These are phyloP conservation scores for Globisporangium lucens DNA, from an alignment of 352 stramenopile genomes.

Conservation along the genomic window DNA sequence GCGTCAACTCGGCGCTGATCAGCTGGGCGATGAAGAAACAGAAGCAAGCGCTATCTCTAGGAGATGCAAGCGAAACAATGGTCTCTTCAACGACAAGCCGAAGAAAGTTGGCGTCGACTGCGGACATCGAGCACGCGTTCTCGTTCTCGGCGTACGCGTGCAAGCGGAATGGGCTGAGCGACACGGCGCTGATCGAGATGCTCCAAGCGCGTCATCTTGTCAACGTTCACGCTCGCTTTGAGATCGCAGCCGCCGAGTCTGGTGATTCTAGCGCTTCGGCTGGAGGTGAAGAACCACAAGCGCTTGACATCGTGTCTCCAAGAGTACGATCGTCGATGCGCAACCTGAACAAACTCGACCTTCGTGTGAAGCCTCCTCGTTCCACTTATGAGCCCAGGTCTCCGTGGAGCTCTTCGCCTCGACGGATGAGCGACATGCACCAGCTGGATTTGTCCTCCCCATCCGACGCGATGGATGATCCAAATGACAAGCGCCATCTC, in stretches of 20 bases:
- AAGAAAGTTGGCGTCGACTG: slow-evolving; percentile 43
- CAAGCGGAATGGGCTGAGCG: slow-evolving; percentile 76
- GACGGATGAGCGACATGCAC: slow-evolving; percentile 48
- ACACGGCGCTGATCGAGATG: slow-evolving; percentile 85
- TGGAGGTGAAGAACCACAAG: neutral
- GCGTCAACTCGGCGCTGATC: slow-evolving; percentile 54
- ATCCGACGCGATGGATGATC: neutral
- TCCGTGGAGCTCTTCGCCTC: slow-evolving; percentile 35
- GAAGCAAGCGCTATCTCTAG: neutral
- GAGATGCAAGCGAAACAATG: neutral
- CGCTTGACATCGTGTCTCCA: slow-evolving; percentile 18
- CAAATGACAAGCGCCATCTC: slow-evolving; percentile 18
- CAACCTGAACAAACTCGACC: slow-evolving; percentile 8
- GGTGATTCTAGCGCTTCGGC: neutral
- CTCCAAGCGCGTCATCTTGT: slow-evolving; percentile 78
- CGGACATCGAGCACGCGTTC: slow-evolving; percentile 83
- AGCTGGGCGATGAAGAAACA: slow-evolving; percentile 57
- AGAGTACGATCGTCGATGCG: slow-evolving; percentile 26
- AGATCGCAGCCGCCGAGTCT: slow-evolving; percentile 41
- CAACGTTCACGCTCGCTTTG: slow-evolving; percentile 67
- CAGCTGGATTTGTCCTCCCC: slow-evolving; percentile 7
- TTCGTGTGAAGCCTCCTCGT: slow-evolving; percentile 1
- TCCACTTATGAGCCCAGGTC: neutral
- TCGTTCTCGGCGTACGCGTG: slow-evolving; percentile 81
- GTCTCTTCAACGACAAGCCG: neutral